These are phyloP conservation scores for Panicum virgatum DNA, from an alignment of 202 grass and related monocot genomes.

Conservation along the genomic window DNA sequence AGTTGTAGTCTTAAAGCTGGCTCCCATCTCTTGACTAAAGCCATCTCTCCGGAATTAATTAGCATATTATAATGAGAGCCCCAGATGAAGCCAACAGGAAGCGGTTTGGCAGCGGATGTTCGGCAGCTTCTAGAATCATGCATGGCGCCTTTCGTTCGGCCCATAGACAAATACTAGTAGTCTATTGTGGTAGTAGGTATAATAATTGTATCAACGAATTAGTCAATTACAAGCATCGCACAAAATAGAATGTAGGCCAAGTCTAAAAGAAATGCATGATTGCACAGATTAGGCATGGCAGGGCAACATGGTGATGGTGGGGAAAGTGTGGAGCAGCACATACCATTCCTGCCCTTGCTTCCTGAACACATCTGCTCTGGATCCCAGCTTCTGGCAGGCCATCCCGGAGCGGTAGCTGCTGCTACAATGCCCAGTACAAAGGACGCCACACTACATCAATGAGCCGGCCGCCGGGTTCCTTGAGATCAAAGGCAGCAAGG, in stretches of 20 bases:
- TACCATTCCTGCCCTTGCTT: constrained; percentile 84
- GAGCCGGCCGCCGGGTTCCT: not conserved
- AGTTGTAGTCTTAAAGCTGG: constrained; percentile 33
- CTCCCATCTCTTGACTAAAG: constrained; percentile 16
- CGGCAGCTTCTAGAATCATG: constrained; percentile 26
- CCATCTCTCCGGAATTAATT: constrained; percentile 30
- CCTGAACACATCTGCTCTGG: constrained; percentile 78
- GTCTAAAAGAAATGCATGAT: not conserved
- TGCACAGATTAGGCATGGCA: constrained; percentile 23
- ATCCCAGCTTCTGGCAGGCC: constrained; percentile 80
- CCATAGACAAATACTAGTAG: constrained; percentile 20
- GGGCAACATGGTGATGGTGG: constrained; percentile 23
- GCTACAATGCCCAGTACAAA: constrained; percentile 10
- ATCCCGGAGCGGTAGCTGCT: constrained; percentile 31
- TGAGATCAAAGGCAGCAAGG: constrained; percentile 34
- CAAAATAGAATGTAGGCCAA: not conserved
- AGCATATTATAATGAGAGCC: constrained; percentile 38
- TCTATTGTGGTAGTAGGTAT: not conserved
- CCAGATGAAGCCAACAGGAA: constrained; percentile 40
- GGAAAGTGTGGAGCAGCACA: constrained; percentile 7
- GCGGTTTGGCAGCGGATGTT: constrained; percentile 30
- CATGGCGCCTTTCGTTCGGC: constrained; percentile 24
- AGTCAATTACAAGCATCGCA: not conserved
- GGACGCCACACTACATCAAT: constrained; percentile 30
- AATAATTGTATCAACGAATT: constrained; percentile 15